These are phyloP conservation scores for Ascomycota sp. DNA, from an alignment of 2,329 filamentous ascomycete species.

Conservation along the genomic window DNA sequence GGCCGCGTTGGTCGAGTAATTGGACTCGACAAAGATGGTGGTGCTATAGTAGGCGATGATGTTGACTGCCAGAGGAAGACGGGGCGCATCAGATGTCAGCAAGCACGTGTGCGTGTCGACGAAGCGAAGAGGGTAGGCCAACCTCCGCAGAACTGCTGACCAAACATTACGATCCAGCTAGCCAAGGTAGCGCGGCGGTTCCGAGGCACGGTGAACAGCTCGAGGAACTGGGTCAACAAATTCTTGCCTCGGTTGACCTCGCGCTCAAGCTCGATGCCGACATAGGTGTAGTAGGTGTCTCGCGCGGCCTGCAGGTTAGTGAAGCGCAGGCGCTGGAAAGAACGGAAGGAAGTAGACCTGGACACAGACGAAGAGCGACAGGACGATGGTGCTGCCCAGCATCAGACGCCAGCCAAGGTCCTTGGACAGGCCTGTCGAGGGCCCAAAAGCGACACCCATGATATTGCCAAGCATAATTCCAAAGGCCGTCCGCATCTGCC, in stretches of 20 bases:
- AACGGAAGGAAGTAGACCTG: slow-evolving; percentile 39
- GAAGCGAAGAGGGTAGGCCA: background rate
- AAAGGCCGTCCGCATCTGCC: slow-evolving; percentile 22
- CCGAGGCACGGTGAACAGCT: slow-evolving; percentile 16
- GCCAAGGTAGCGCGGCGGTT: slow-evolving; percentile 11
- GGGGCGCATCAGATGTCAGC: background rate
- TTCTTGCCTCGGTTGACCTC: background rate
- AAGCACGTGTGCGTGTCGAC: no score
- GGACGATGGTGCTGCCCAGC: slow-evolving; percentile 35
- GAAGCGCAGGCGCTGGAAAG: slow-evolving; percentile 31
- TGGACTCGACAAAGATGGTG: slow-evolving; percentile 18
- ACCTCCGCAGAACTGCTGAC: slow-evolving; percentile 3
- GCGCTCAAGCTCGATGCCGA: background rate
- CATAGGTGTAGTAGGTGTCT: slow-evolving; percentile 30
- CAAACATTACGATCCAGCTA: background rate
- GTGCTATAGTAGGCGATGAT: slow-evolving; percentile 36
- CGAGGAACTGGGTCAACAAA: slow-evolving; percentile 16
- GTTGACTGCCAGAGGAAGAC: slow-evolving; percentile 20
- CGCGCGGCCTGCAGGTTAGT: slow-evolving; percentile 34
- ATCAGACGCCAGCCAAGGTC: slow-evolving; percentile 34
- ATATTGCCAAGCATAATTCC: slow-evolving; percentile 24
- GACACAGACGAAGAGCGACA: slow-evolving; percentile 27
- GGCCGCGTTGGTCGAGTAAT: slow-evolving; percentile 19
- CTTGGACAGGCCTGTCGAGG: slow-evolving; percentile 12
- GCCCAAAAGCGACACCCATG: slow-evolving; percentile 12